Evolutionary conservation across 2,329 filamentous ascomycete species (phyloP).

Genomic region (Arthrinium puccinioides): DNA sequence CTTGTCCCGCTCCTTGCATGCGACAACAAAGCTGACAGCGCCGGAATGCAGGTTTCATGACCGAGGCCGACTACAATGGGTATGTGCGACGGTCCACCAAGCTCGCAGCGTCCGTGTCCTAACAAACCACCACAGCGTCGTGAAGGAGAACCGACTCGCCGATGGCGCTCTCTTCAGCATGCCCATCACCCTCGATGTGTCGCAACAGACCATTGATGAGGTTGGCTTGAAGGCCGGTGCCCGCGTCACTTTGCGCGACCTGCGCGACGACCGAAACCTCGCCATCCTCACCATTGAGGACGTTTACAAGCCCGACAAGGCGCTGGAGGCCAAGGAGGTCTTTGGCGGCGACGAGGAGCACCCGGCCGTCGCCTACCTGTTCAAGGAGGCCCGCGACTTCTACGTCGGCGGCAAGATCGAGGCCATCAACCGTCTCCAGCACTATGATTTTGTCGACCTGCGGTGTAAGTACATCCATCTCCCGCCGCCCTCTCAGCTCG

Average conservation of each 20-base stretch:
- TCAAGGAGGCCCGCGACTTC: constrained; percentile 72
- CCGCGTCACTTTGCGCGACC: constrained; percentile 84
- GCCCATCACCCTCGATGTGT: constrained; percentile 89
- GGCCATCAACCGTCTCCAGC: constrained; percentile 88
- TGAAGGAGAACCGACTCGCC: constrained; percentile 77
- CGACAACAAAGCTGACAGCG: too few relatives aligned
- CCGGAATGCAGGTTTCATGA: constrained; percentile 78
- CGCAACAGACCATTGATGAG: constrained; percentile 65
- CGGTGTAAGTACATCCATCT: constrained; percentile 56
- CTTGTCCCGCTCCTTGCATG: too few relatives aligned
- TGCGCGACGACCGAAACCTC: constrained; percentile 91
- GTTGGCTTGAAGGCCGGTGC: constrained; percentile 71
- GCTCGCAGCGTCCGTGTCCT: constrained; percentile 13
- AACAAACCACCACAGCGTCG: constrained; percentile 55
- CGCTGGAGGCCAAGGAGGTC: constrained; percentile 85
- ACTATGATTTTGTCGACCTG: constrained; percentile 98
- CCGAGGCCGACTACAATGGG: constrained; percentile 93
- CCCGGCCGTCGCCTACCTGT: constrained; percentile 87
- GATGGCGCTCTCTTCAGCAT: constrained; percentile 92
- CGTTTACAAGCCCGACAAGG: constrained; percentile 90
- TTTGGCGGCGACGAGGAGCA: constrained; percentile 89
- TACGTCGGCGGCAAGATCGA: constrained; percentile 96
- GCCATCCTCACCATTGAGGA: constrained; percentile 95
- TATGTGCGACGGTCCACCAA: constrained; percentile 29
- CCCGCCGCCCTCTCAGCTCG: neutral